These are phyloP conservation scores for Colletotrichum echinochloae DNA, from an alignment of 2,329 filamentous ascomycete genomes.

Conservation along the genomic window DNA sequence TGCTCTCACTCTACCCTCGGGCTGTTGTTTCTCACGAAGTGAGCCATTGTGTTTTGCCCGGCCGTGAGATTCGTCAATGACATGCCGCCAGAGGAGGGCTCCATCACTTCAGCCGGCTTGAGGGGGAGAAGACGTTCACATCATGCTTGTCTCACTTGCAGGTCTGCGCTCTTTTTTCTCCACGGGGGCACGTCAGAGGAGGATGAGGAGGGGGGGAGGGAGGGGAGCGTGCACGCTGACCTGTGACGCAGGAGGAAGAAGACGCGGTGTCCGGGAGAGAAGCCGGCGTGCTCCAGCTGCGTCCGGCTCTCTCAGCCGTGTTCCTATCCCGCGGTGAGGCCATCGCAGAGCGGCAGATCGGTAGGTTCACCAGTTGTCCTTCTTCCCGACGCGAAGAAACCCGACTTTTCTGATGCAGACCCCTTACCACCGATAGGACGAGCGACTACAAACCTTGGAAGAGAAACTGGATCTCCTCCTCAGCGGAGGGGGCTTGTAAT, in stretches of 20 bases:
- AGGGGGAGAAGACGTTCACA: constrained; percentile 55
- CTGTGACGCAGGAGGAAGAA: constrained; percentile 57
- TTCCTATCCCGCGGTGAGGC: constrained; percentile 56
- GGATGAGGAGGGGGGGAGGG: too few species aligned
- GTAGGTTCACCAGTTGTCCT: constrained; percentile 48
- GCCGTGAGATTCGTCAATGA: constrained; percentile 29
- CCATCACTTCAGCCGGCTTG: constrained; percentile 41
- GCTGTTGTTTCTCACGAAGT: not conserved
- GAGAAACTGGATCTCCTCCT: constrained; percentile 64
- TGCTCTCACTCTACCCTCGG: constrained; percentile 16
- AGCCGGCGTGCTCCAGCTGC: constrained; percentile 63
- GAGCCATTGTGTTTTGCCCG: constrained; percentile 25
- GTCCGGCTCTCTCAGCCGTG: constrained; percentile 61
- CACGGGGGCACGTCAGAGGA: too few species aligned
- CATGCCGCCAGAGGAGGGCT: constrained; percentile 51
- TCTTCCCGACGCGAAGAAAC: not conserved
- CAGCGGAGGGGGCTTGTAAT: constrained; percentile 54
- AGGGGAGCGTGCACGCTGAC: constrained; percentile 38
- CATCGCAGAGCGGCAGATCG: constrained; percentile 56
- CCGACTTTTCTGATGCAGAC: not conserved
- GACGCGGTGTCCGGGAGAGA: constrained; percentile 64
- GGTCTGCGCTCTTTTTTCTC: constrained; percentile 49
- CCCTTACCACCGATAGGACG: constrained; percentile 52
- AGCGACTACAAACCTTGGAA: constrained; percentile 63
- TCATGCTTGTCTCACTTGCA: constrained; percentile 61